A percentile compares a stretch with the other conserved stretches of the same genome.
Evolutionary conservation across 2,329 filamentous ascomycete genomes (phyloP).

Genomic region (Aschersonia sp.): DNA sequence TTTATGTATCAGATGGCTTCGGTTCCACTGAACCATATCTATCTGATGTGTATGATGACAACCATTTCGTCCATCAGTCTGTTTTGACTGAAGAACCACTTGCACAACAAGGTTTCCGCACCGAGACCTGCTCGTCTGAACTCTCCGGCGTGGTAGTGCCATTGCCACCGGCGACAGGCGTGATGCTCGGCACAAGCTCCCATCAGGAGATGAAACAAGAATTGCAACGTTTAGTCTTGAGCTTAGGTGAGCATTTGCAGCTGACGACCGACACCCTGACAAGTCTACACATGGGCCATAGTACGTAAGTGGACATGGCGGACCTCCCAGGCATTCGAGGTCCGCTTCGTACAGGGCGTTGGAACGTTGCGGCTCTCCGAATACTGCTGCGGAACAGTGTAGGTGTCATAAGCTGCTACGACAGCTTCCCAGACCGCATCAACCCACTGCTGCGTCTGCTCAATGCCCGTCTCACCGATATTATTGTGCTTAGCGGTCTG

Average conservation of each 20-base stretch:
- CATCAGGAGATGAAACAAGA: neutral
- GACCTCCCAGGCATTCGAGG: too few relatives aligned
- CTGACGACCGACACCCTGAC: neutral
- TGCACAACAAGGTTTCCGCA: neutral
- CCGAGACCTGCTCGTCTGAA: neutral
- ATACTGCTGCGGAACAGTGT: too few relatives aligned
- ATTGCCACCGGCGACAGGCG: neutral
- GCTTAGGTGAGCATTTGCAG: conserved; percentile 1
- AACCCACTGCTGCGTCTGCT: too few relatives aligned
- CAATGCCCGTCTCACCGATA: too few relatives aligned
- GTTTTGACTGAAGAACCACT: neutral
- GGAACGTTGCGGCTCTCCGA: too few relatives aligned
- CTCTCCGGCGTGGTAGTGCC: neutral
- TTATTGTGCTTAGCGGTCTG: too few relatives aligned
- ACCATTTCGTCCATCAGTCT: neutral
- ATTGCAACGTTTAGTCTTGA: neutral
- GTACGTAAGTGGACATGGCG: too few relatives aligned
- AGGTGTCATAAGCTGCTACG: too few relatives aligned
- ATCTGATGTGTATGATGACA: conserved; percentile 1
- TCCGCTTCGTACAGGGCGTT: too few relatives aligned
- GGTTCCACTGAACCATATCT: conserved; percentile 16
- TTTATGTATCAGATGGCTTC: conserved; percentile 45
- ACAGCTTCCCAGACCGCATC: too few relatives aligned
- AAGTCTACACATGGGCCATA: neutral
- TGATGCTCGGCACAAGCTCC: conserved; percentile 1